Conservation (phyloP, 805 yeast species). For the Starmerella sirachaensis region DNA sequence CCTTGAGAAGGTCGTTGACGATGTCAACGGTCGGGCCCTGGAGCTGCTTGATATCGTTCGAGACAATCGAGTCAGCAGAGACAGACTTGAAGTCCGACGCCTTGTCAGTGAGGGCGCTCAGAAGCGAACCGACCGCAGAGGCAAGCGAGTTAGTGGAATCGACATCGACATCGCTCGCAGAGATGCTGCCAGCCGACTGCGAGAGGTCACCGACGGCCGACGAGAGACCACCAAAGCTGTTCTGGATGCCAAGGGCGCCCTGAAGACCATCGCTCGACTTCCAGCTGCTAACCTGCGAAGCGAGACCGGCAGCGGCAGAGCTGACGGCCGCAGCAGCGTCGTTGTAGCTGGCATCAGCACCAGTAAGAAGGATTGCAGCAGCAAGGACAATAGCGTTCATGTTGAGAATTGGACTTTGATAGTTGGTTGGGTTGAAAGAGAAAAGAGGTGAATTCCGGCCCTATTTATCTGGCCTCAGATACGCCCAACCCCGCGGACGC, state of each 20-base stretch:
- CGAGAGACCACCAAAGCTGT: conserved; percentile 18
- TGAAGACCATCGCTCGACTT: conserved; percentile 19
- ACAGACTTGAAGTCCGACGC: conserved; percentile 22
- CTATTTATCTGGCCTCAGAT: too few relatives aligned
- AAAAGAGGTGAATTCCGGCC: background rate
- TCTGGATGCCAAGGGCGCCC: conserved; percentile 27
- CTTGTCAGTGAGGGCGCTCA: conserved; percentile 21
- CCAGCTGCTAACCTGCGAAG: conserved; percentile 13
- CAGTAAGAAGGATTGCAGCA: conserved; percentile 18
- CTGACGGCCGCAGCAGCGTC: conserved; percentile 15
- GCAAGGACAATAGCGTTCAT: conserved; percentile 20
- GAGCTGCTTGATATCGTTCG: conserved; percentile 20
- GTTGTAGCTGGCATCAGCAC: conserved; percentile 15
- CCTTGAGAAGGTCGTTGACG: conserved; percentile 16
- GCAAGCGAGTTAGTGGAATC: conserved; percentile 11
- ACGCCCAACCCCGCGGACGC: too few relatives aligned
- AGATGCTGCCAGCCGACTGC: conserved; percentile 8
- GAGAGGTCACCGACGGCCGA: conserved; percentile 17
- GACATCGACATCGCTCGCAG: conserved; percentile 14
- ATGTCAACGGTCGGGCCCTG: conserved; percentile 19
- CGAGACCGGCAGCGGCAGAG: conserved; percentile 17
- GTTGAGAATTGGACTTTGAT: background rate
- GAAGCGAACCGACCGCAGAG: conserved; percentile 17
- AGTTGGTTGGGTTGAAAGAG: background rate
- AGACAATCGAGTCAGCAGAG: conserved; percentile 21